Percentiles rank a stretch among this genome's conserved stretches.
These are phyloP conservation scores for Inga laurina DNA, from an alignment of 306 rosid genomes.

Conservation along the genomic window DNA sequence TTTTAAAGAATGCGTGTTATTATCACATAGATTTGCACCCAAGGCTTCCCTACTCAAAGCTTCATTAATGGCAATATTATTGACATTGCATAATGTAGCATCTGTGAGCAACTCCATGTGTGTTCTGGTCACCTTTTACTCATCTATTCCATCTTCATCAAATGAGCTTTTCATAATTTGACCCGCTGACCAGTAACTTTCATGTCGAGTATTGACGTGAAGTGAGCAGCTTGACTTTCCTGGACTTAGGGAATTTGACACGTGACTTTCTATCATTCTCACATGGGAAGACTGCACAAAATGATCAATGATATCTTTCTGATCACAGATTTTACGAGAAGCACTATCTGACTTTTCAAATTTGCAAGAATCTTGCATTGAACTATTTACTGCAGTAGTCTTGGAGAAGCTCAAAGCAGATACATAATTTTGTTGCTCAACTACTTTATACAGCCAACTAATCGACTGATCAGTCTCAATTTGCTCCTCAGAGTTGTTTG, in stretches of 20 bases:
- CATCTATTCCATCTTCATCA: conserved; percentile 32
- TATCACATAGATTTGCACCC: conserved; percentile 42
- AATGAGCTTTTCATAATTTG: conserved; percentile 36
- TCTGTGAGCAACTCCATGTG: conserved; percentile 36
- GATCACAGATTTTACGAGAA: conserved; percentile 39
- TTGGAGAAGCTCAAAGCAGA: conserved; percentile 65
- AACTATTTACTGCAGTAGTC: conserved; percentile 36
- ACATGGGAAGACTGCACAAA: conserved; percentile 37
- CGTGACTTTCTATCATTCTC: conserved; percentile 38
- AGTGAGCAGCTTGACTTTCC: conserved; percentile 43
- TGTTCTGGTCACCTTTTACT: conserved; percentile 38
- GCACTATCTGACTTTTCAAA: conserved; percentile 45
- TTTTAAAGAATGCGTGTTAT: conserved; percentile 37
- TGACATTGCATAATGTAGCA: conserved; percentile 38
- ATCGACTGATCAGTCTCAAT: conserved; percentile 48
- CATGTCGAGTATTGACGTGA: conserved; percentile 36
- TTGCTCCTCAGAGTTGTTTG: conserved; percentile 59
- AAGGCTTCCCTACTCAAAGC: conserved; percentile 37
- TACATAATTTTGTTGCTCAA: conserved; percentile 47
- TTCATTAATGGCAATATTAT: conserved; percentile 32
- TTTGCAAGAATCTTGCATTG: conserved; percentile 42
- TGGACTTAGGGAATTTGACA: conserved; percentile 39
- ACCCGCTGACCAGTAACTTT: conserved; percentile 26
- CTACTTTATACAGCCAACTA: conserved; percentile 43
- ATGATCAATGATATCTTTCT: conserved; percentile 34